Base-by-base conservation (phyloP, 176 grass and related monocot genomes). In the Poa pratensis region DNA sequence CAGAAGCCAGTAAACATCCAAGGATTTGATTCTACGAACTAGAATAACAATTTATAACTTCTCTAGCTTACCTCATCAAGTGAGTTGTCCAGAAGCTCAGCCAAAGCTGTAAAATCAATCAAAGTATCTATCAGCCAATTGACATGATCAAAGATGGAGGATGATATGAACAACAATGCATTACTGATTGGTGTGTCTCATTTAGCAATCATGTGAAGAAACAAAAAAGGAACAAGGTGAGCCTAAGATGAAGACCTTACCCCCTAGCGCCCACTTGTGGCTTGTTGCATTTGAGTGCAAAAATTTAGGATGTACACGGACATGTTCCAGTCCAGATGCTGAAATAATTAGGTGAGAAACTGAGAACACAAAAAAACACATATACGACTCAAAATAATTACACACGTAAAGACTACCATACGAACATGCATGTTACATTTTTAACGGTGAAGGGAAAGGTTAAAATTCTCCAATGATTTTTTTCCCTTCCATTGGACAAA, bases 281-380 rank as follows among this genome's bases (percentile, higher is more conserved):
- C 96, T 99, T 22, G 96, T 99, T 46, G 96, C 96, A 87, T 99
- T 99, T 79, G 96, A 99, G 89, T 99, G 96, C 74, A 99, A 82
- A 86, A 99, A 99, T 51, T 84, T 96, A 27, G 96, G 96, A 79
- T 99, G 96, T 34, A 99, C 93, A 77, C 96, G 92, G 17, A 96
- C 91, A 84, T 94, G 96, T 80, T 99, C 96, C 84, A 99, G 81
- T 73, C 91, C 91, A 73, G 86, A 66, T 48, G 42, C 89, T 93
- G 88, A 98, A 90, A 84, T 24, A 68, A 50, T 32, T 58, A 20
- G 18, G 61, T 75, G 69, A 82, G 78, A 78, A 79, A n/a, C n/a
- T n/a, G n/a, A n/a, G n/a, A n/a, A 30, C 14, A 86, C 15, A 81
- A 18, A 88, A 80, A 87, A 73, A 59, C 16, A 75, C 9, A 63